phyloP scores from a whole-genome alignment of 2,329 filamentous ascomycete species.

The Fusarium miscanthi region DNA sequence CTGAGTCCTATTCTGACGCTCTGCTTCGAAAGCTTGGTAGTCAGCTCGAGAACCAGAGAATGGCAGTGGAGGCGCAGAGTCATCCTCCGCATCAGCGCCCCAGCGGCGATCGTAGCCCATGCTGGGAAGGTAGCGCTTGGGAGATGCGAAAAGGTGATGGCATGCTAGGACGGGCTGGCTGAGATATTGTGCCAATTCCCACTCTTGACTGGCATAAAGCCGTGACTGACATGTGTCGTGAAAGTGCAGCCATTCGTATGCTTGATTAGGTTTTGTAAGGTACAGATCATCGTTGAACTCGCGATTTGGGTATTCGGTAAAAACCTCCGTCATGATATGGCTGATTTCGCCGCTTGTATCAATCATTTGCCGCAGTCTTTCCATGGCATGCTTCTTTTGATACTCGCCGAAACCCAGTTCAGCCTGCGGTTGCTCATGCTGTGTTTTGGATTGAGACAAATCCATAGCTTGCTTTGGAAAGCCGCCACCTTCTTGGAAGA shows the following conservation, averaged over 20 bases:
- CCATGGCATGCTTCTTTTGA: slow-evolving; percentile 77
- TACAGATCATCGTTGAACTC: slow-evolving; percentile 94
- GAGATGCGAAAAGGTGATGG: slow-evolving; percentile 88
- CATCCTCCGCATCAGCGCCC: slow-evolving; percentile 58
- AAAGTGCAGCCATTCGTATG: slow-evolving; percentile 96
- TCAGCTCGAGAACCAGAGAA: slow-evolving; percentile 87
- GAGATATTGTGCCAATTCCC: slow-evolving; percentile 90
- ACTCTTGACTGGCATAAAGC: slow-evolving; percentile 87
- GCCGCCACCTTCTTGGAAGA: slow-evolving; percentile 82
- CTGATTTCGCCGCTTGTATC: slow-evolving; percentile 83
- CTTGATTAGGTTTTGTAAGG: slow-evolving; percentile 85
- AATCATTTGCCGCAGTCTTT: slow-evolving; percentile 78
- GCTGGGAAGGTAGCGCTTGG: slow-evolving; percentile 61
- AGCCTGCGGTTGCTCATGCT: slow-evolving; percentile 65
- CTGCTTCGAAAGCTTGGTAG: slow-evolving; percentile 81
- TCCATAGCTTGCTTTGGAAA: slow-evolving; percentile 71
- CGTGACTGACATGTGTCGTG: slow-evolving; percentile 85
- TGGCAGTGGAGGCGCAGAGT: slow-evolving; percentile 68
- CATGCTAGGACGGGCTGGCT: slow-evolving; percentile 89
- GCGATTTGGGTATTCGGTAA: slow-evolving; percentile 85
- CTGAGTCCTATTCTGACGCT: slow-evolving; percentile 80
- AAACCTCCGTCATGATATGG: slow-evolving; percentile 84
- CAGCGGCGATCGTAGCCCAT: slow-evolving; percentile 57
- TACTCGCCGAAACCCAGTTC: slow-evolving; percentile 78
- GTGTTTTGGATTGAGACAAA: slow-evolving; percentile 55